Evolutionary conservation across 257 asterid genomes (phyloP), one percentile per base, ranked within the genome.

Genomic region (Fraxinus quadrangulata): DNA sequence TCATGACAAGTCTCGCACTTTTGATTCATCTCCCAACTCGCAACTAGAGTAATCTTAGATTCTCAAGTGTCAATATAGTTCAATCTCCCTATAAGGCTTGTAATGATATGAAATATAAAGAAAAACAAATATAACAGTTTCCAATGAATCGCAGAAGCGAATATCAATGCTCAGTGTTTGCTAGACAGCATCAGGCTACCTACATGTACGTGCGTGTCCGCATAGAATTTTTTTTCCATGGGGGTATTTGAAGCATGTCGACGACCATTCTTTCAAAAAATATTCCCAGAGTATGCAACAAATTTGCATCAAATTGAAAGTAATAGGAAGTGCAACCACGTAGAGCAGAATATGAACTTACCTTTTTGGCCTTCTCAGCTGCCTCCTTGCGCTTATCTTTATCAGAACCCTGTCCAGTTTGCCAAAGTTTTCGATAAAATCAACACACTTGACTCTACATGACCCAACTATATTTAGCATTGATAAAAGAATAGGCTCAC

Each of bases 351-450:
- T 8, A 40, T 28, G 2, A 37, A 54, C 40, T 30, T 79, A 88
- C 96, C 91, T 90, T 87, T 78, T 89, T 90, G 75, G 89, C 88
- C 85, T 86, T 89, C 36, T 90, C 96, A 31, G 70, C 87, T 47
- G 84, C 89, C 67, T 90, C 93, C 73, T 86, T 90, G 70, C 89
- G 86, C 74, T 86, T 89, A 67, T 89, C 93, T 78, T 89, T 90
- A 23, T 87, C 92, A 14, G 92, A 67, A 47, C 88, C 92, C 96
- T 90, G 83, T 39, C 4, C 26, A n/a, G 45, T 0, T 54, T 74
- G 12, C 16, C 39, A 39, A 31, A 21, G 67, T 34, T 67, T 39
- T 72, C 6, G 72, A n/a, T 4, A 49, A 23, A 71, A 47, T 47
- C 70, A 75, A 51, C 34, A 61, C 21, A 28, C 4, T 17, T 54